phyloP scores from a whole-genome alignment of 2,329 filamentous ascomycete species.

The Clonostachys chloroleuca region DNA sequence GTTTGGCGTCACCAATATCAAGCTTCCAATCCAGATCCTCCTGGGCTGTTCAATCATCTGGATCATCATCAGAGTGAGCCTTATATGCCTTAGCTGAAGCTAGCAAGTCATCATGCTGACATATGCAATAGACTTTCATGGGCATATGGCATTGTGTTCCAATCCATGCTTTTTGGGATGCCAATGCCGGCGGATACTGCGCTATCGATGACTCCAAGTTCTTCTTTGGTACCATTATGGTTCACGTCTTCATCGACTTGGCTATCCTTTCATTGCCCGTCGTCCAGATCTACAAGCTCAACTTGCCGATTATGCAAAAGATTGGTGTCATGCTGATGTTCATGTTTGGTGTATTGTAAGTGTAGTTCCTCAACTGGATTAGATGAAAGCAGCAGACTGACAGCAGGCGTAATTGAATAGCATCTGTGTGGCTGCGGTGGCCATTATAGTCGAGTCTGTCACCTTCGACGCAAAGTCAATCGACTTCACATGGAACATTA shows the following conservation, averaged over 20 bases:
- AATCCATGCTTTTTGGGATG: slow-evolving; percentile 20
- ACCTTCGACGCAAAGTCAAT: not conserved
- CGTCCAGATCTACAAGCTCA: slow-evolving; percentile 13
- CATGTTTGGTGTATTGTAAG: slow-evolving; percentile 12
- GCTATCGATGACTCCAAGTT: slow-evolving; percentile 15
- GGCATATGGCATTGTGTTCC: slow-evolving; percentile 20
- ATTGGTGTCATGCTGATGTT: slow-evolving; percentile 11
- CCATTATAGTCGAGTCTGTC: not conserved
- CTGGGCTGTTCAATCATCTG: slow-evolving; percentile 12
- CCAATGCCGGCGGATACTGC: slow-evolving; percentile 10
- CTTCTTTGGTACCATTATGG: slow-evolving; percentile 15
- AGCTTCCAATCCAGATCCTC: slow-evolving; percentile 15
- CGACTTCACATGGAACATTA: slow-evolving; percentile 1
- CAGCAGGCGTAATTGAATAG: no score
- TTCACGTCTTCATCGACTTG: slow-evolving; percentile 16
- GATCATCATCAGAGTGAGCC: slow-evolving; percentile 13
- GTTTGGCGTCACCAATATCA: slow-evolving; percentile 13
- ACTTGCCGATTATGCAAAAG: slow-evolving; percentile 10
- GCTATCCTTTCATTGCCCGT: slow-evolving; percentile 14
- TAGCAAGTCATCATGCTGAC: no score
- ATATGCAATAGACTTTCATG: slow-evolving; percentile 9
- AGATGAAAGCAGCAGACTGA: no score
- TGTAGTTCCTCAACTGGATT: not conserved
- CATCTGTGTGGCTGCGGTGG: slow-evolving; percentile 2
- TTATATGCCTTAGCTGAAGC: no score